phyloP scores from a whole-genome alignment of 495 filamentous ascomycete genomes.

The Hyphodiscus hymeniophilus region DNA sequence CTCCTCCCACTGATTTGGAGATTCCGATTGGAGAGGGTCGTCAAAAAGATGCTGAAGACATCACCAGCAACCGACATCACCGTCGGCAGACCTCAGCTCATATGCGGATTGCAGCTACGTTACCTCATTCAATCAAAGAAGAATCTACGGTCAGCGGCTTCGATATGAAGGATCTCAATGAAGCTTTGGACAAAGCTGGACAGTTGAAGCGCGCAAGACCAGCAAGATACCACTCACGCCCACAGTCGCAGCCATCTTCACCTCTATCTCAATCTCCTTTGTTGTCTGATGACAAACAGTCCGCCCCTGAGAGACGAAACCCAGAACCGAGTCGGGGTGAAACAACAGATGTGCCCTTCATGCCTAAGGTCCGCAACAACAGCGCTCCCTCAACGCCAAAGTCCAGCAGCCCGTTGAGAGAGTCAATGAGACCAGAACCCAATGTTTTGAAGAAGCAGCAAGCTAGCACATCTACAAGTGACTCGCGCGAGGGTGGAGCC shows the following conservation, averaged over 20 bases:
- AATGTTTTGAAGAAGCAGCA: slow-evolving; percentile 26
- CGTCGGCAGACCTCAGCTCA: neutral
- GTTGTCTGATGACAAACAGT: neutral
- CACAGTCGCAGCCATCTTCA: no score
- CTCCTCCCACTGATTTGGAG: slow-evolving; percentile 5
- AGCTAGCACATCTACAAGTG: neutral
- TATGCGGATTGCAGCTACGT: neutral
- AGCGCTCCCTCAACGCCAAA: slow-evolving; percentile 19
- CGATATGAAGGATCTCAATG: slow-evolving; percentile 13
- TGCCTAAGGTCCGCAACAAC: slow-evolving; percentile 51
- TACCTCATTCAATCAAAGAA: slow-evolving; percentile 3
- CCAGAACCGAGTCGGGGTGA: neutral
- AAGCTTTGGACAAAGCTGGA: slow-evolving; percentile 13
- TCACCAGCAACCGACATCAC: neutral
- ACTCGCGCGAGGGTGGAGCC: slow-evolving; percentile 9
- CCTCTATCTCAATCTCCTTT: neutral
- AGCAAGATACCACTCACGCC: neutral
- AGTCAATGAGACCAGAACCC: slow-evolving; percentile 11
- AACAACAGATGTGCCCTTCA: slow-evolving; percentile 34
- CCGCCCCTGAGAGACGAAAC: neutral
- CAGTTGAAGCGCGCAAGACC: neutral
- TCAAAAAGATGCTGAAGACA: slow-evolving; percentile 7
- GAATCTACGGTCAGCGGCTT: slow-evolving; percentile 3
- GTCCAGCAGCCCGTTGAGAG: slow-evolving; percentile 9
- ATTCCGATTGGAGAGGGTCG: slow-evolving; percentile 20